Conservation (phyloP, 2,329 filamentous ascomycete genomes). For the Diaporthe helianthi region DNA sequence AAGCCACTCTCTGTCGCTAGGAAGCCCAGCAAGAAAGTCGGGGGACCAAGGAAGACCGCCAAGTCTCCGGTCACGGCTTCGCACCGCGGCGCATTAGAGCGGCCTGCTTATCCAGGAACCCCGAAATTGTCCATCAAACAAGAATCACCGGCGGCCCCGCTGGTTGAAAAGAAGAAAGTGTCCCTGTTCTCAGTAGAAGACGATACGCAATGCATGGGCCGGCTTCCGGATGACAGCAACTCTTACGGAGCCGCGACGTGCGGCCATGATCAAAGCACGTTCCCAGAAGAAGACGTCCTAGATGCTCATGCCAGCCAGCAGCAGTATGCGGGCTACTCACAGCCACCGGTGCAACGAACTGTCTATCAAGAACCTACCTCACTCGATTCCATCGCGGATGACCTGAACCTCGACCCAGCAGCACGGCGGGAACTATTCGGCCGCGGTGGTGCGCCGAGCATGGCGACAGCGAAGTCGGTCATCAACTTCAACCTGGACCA, state of each 20-base stretch:
- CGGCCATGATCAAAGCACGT: conserved; percentile 43
- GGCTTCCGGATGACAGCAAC: conserved; percentile 35
- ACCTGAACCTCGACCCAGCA: conserved; percentile 79
- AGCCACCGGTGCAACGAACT: conserved; percentile 28
- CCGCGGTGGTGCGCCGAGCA: conserved; percentile 56
- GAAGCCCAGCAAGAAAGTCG: conserved; percentile 72
- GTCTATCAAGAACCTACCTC: conserved; percentile 49
- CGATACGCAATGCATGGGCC: conserved; percentile 41
- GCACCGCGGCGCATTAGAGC: not conserved
- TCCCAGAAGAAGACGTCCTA: conserved; percentile 41
- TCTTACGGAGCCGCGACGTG: conserved; percentile 47
- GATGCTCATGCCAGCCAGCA: conserved; percentile 39
- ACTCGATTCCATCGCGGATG: conserved; percentile 74
- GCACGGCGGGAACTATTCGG: conserved; percentile 87
- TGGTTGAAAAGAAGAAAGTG: conserved; percentile 61
- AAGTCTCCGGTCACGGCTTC: conserved; percentile 35
- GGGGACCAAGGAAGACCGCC: conserved; percentile 30
- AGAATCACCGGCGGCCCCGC: conserved; percentile 33
- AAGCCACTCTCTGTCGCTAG: conserved; percentile 85
- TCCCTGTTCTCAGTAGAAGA: conserved; percentile 74
- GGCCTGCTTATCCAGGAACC: conserved; percentile 4
- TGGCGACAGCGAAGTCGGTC: conserved; percentile 65
- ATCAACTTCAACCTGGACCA: conserved; percentile 88
- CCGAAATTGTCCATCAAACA: conserved; percentile 28
- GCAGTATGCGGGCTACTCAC: conserved; percentile 14